Percentiles rank a stretch among this genome's conserved stretches.
Evolutionary conservation across 2,329 filamentous ascomycete genomes (phyloP).

Genomic region (Fusarium sp.): DNA sequence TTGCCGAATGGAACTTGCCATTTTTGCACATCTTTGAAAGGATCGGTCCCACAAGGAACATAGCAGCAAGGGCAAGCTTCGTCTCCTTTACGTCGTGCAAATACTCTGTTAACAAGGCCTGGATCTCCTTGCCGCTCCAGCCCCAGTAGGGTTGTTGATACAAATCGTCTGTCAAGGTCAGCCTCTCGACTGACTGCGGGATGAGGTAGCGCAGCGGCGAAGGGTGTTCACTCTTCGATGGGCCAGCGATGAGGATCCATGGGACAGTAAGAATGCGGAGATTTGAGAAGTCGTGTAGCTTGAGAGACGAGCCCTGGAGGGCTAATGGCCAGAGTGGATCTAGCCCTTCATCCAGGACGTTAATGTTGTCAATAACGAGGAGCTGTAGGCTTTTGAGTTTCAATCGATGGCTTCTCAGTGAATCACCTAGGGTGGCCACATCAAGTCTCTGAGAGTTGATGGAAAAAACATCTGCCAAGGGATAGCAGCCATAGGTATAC

Average conservation of each 20-base stretch:
- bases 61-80: not conserved
- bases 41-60: not conserved
- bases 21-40: accelerated
- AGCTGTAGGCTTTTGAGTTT: not conserved
- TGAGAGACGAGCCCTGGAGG: not conserved
- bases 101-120: accelerated
- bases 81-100: not conserved
- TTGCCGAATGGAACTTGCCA: accelerated
- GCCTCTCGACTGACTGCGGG: not conserved
- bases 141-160: not conserved
- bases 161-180: not conserved
- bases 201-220: not conserved
- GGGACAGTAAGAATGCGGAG: accelerated
- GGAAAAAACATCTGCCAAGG: no score
- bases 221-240: accelerated
- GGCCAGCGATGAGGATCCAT: not conserved
- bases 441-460: not conserved
- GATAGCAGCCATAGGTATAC: not conserved
- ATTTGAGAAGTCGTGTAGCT: not conserved
- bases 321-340: not conserved
- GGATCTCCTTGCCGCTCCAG: accelerated
- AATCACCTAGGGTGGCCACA: not conserved
- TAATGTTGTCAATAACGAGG: not conserved
- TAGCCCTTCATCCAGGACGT: not conserved
- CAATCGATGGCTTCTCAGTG: not conserved